Evolutionary conservation across 371 early-diverging fungal species (phyloP).

Genomic region (Saksenaea oblongispora): DNA sequence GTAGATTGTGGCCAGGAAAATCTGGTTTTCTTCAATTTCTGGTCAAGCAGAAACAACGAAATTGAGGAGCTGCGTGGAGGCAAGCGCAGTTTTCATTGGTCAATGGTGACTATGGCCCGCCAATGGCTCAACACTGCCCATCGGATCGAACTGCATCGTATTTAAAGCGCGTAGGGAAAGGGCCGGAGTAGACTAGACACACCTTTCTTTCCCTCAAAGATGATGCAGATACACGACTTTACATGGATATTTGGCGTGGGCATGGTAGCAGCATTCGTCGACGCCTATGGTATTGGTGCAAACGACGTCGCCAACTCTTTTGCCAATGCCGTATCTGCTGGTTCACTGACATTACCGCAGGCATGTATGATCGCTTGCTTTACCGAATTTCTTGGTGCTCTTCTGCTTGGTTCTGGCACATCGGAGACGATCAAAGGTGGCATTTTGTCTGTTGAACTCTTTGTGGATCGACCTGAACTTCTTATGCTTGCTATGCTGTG

Average conservation of each 20-base stretch:
- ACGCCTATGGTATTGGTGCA: constrained; percentile 77
- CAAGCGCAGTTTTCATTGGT: neutral
- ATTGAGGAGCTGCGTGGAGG: neutral
- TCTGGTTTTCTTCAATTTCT: neutral
- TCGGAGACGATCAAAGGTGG: constrained; percentile 78
- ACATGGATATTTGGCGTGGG: constrained; percentile 80
- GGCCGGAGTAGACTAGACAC: neutral
- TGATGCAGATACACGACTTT: constrained; percentile 65
- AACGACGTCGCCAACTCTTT: constrained; percentile 93
- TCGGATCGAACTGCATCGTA: neutral
- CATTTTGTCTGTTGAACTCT: constrained; percentile 59
- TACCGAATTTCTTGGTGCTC: constrained; percentile 85
- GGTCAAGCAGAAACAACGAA: neutral
- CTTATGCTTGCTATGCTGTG: constrained; percentile 86
- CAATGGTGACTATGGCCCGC: neutral
- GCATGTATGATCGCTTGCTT: constrained; percentile 82
- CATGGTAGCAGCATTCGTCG: constrained; percentile 65
- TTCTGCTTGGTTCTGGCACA: constrained; percentile 76
- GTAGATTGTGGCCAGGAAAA: neutral
- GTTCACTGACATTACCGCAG: constrained; percentile 72
- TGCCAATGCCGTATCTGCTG: constrained; percentile 86
- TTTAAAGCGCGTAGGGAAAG: neutral
- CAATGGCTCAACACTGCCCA: neutral
- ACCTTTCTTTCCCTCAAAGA: neutral
- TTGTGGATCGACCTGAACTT: constrained; percentile 63